These are phyloP conservation scores for Cutaneotrichosporon curvatum DNA, from an alignment of 1,284 basidiomycete genomes.

Conservation along the genomic window DNA sequence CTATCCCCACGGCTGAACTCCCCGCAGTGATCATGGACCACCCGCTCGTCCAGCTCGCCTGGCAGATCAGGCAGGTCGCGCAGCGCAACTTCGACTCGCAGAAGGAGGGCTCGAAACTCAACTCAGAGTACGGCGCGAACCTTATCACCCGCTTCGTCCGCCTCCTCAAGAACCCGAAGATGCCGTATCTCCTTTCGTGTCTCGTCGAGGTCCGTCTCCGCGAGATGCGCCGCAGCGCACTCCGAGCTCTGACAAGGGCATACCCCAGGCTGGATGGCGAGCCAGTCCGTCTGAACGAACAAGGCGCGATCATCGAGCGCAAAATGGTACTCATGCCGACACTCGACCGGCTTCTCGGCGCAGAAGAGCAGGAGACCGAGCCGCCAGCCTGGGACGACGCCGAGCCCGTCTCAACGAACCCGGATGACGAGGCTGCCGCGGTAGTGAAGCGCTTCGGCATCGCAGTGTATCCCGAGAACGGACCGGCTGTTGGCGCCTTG, in stretches of 20 bases:
- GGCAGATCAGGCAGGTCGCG: slow-evolving; percentile 69
- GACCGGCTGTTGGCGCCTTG: slow-evolving; percentile 45
- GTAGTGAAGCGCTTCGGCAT: slow-evolving; percentile 37
- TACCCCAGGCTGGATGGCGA: slow-evolving; percentile 46
- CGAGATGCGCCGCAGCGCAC: slow-evolving; percentile 50
- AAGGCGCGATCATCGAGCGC: slow-evolving; percentile 31
- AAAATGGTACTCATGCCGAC: slow-evolving; percentile 30
- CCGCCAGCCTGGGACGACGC: slow-evolving; percentile 42
- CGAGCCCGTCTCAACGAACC: slow-evolving; percentile 20
- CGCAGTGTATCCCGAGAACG: slow-evolving; percentile 37
- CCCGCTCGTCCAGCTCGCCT: slow-evolving; percentile 72
- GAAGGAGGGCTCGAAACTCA: slow-evolving; percentile 49
- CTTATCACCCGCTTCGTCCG: slow-evolving; percentile 55
- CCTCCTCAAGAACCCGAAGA: slow-evolving; percentile 39
- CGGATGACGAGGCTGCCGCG: slow-evolving; percentile 26
- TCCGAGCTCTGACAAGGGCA: slow-evolving; percentile 49
- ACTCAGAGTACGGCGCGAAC: slow-evolving; percentile 51
- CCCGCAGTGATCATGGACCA: slow-evolving; percentile 63
- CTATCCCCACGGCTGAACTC: slow-evolving; percentile 63
- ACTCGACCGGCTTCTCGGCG: slow-evolving; percentile 46
- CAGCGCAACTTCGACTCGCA: slow-evolving; percentile 63
- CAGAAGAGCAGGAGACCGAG: slow-evolving; percentile 45
- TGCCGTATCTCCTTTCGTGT: slow-evolving; percentile 51
- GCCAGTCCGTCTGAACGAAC: slow-evolving; percentile 30
- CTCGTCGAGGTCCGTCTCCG: slow-evolving; percentile 51